Evolutionary conservation across 768 basidiomycete genomes (phyloP).

Genomic region (Suillus sp.): DNA sequence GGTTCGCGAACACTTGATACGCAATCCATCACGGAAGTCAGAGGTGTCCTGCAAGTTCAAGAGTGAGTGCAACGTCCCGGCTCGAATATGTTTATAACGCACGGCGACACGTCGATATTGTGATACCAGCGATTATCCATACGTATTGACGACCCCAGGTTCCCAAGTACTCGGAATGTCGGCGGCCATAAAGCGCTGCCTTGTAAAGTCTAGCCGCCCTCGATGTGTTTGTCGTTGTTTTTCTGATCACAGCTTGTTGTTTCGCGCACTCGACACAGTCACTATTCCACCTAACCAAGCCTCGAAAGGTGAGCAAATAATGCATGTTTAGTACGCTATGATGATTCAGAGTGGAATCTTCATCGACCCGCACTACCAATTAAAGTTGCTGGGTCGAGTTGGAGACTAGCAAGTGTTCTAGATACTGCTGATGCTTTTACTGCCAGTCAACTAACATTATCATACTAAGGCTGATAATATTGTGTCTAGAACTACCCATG

Average conservation of each 20-base stretch:
- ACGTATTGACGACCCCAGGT: neutral
- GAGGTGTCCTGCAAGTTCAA: constrained; percentile 2
- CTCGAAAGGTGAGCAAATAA: constrained; percentile 24
- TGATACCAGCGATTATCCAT: constrained; percentile 1
- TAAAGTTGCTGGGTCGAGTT: constrained; percentile 57
- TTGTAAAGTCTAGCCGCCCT: neutral
- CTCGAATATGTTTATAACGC: neutral
- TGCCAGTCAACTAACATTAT: constrained; percentile 14
- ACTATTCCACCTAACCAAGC: neutral
- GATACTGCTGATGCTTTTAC: constrained; percentile 83
- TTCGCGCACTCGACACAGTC: neutral
- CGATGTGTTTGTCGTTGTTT: constrained; percentile 7
- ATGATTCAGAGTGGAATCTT: constrained; percentile 97
- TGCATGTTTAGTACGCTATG: constrained; percentile 32
- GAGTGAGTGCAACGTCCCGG: neutral
- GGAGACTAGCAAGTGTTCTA: constrained; percentile 81
- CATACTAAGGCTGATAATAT: constrained; percentile 19
- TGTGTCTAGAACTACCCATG: constrained; percentile 43
- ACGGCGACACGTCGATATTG: neutral
- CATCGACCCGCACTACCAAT: constrained; percentile 55
- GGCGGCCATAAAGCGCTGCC: neutral
- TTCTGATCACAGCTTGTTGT: neutral
- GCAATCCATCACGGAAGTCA: constrained; percentile 15
- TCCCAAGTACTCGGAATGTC: constrained; percentile 8
- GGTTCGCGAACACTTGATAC: constrained; percentile 24